Conservation (phyloP, 1,284 basidiomycete genomes). For the Papiliotrema fonsecae region DNA sequence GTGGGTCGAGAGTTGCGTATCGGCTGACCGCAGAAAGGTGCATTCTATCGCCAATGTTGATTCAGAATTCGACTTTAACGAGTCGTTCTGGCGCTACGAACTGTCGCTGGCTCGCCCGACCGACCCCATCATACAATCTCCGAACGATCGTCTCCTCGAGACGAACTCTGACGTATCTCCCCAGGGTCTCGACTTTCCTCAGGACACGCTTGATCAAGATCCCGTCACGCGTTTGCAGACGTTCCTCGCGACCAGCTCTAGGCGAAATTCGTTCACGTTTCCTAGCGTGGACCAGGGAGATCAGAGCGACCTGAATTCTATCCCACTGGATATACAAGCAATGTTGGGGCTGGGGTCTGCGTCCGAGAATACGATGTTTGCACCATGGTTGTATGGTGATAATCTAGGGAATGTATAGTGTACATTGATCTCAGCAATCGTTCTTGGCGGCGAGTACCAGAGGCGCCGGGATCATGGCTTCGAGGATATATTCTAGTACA, state of each 20-base stretch:
- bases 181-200: background rate
- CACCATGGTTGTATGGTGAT: too few relatives aligned
- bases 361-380: too few relatives aligned
- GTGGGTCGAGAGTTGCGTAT: constrained; percentile 2
- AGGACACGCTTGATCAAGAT: background rate
- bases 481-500: too few relatives aligned
- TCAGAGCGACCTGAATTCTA: too few relatives aligned
- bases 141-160: constrained; percentile 2
- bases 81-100: constrained; percentile 19
- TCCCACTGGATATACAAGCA: too few relatives aligned
- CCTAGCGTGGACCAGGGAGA: too few relatives aligned
- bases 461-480: too few relatives aligned
- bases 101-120: background rate
- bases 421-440: too few relatives aligned
- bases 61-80: constrained; percentile 16
- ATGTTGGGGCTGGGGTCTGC: too few relatives aligned
- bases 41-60: constrained; percentile 10
- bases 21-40: constrained; percentile 7
- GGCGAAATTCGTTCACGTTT: constrained; percentile 1
- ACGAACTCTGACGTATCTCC: background rate
- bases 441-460: too few relatives aligned
- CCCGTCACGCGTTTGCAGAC: background rate
- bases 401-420: too few relatives aligned
- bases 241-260: background rate
- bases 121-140: background rate